A percentile compares a stretch with the other conserved stretches of the same genome.
These are phyloP conservation scores for Aegilops longissima DNA, from an alignment of 176 grass and related monocot species.

Conservation along the genomic window DNA sequence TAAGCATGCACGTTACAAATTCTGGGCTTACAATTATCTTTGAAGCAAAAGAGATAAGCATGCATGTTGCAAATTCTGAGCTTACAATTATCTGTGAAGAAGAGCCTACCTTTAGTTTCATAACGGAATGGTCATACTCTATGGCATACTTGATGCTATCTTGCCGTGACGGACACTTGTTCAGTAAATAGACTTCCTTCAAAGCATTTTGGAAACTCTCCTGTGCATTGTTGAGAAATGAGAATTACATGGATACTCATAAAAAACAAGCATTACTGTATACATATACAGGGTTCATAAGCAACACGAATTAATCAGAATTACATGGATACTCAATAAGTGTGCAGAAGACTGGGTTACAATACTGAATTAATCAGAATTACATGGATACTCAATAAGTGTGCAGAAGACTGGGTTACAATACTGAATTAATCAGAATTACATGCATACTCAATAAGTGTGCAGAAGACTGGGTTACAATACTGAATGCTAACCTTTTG, in stretches of 20 bases:
- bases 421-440: too few relatives aligned
- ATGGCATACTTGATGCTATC: not conserved
- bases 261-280: not conserved
- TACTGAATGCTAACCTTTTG: slow-evolving; percentile 20
- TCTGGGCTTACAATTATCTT: too few relatives aligned
- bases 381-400: not conserved
- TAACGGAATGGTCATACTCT: not conserved
- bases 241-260: too few relatives aligned
- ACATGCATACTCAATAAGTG: too few relatives aligned
- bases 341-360: not conserved
- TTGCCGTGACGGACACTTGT: not conserved
- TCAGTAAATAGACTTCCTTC: not conserved
- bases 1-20: not conserved
- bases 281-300: not conserved
- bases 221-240: not conserved
- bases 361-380: not conserved
- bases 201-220: slow-evolving; percentile 20
- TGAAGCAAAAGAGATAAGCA: too few relatives aligned
- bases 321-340: not conserved
- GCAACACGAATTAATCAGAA: not conserved
- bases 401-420: not conserved
- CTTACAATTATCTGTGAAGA: not conserved
- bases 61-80: not conserved
- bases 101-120: not conserved
- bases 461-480: not conserved